phyloP scores from a whole-genome alignment of 2,329 filamentous ascomycete genomes.

The Endocalyx cinctus region DNA sequence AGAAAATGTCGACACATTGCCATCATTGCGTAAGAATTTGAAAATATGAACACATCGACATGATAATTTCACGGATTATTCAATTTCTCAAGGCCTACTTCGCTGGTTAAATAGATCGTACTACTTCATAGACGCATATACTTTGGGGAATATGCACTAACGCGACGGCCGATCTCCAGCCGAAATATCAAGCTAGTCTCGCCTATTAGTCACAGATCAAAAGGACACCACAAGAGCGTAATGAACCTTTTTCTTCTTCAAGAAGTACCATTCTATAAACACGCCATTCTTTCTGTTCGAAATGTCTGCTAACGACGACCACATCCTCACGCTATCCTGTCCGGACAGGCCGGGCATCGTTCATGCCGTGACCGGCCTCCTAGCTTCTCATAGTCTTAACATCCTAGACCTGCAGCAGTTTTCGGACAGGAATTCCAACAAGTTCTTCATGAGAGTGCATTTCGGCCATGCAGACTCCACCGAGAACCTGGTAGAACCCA shows the following conservation, averaged over 20 bases:
- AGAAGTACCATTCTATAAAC: no score
- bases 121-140: no score
- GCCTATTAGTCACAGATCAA: no score
- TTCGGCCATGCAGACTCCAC: conserved; percentile 59
- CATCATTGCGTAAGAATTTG: no score
- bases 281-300: no score
- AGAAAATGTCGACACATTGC: no score
- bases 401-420: conserved; percentile 84
- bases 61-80: no score
- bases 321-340: conserved; percentile 77
- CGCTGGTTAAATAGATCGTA: no score
- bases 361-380: conserved; percentile 74
- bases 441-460: conserved; percentile 86
- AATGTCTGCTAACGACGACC: conserved; percentile 40
- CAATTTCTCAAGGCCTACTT: no score
- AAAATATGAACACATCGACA: no score
- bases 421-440: conserved; percentile 67
- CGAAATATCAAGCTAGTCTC: conserved; percentile 19
- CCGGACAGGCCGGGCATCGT: conserved; percentile 83
- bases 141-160: conserved; percentile 23
- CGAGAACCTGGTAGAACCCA: conserved; percentile 48
- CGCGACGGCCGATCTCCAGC: conserved; percentile 19
- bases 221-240: no score
- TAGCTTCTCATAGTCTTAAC: conserved; percentile 70
- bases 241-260: no score